Evolutionary conservation across 495 filamentous ascomycete species (phyloP).

Genomic region (Clohesyomyces aquaticus): DNA sequence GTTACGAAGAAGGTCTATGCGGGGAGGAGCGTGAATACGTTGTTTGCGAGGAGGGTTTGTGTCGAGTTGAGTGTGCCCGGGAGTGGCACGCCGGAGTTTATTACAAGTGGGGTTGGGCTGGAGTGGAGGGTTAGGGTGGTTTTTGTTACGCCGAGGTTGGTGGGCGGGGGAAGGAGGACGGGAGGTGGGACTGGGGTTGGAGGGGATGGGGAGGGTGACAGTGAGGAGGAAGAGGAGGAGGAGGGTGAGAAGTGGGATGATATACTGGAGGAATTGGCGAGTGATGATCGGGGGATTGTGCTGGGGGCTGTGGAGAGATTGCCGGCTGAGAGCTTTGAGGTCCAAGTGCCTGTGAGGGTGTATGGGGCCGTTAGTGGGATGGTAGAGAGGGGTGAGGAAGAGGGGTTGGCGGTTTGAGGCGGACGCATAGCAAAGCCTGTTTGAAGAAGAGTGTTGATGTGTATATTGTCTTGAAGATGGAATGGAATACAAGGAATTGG

Average conservation of each 20-base stretch:
- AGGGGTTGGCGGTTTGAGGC: slow-evolving; percentile 30
- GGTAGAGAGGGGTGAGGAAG: slow-evolving; percentile 37
- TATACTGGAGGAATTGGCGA: slow-evolving; percentile 62
- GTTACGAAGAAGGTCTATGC: slow-evolving; percentile 82
- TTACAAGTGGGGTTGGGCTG: slow-evolving; percentile 81
- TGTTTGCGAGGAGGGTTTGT: slow-evolving; percentile 75
- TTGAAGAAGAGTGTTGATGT: not conserved
- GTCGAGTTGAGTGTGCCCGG: slow-evolving; percentile 82
- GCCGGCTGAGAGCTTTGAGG: slow-evolving; percentile 86
- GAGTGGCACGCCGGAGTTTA: slow-evolving; percentile 80
- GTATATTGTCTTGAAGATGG: no score
- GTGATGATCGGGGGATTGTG: slow-evolving; percentile 73
- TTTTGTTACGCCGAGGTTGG: slow-evolving; percentile 72
- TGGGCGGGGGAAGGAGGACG: slow-evolving; percentile 25
- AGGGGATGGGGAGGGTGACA: slow-evolving; percentile 8
- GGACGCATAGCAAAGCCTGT: no score
- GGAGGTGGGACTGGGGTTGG: not conserved
- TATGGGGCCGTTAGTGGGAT: slow-evolving; percentile 67
- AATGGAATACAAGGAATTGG: no score
- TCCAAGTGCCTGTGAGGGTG: slow-evolving; percentile 78
- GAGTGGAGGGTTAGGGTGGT: slow-evolving; percentile 88
- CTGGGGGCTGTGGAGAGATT: slow-evolving; percentile 74
- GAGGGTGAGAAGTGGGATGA: slow-evolving; percentile 31
- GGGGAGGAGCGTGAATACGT: slow-evolving; percentile 73
- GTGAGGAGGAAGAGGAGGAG: slow-evolving; percentile 31